phyloP scores from a whole-genome alignment of 176 grass and related monocot genomes.

The Triticum urartu region DNA sequence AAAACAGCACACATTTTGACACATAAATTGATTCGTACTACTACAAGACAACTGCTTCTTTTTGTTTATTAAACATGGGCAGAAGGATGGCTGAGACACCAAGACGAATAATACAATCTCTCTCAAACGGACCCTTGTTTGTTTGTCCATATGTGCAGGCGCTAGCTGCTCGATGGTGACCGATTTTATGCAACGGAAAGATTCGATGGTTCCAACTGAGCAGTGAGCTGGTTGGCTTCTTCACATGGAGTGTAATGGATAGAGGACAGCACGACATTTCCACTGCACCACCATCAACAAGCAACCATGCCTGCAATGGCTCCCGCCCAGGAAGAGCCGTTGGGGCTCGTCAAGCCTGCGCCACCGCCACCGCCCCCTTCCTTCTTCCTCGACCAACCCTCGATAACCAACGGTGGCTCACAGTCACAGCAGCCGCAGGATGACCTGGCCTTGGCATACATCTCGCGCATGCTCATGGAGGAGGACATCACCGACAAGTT shows the following conservation, averaged over 20 bases:
- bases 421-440: conserved; percentile 3
- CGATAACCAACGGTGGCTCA: not conserved
- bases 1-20: not conserved
- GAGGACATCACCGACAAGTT: conserved; percentile 25
- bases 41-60: not conserved
- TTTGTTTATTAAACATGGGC: not conserved
- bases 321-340: not conserved
- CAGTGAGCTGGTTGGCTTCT: not conserved
- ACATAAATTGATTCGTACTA: not conserved
- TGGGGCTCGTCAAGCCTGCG: not conserved
- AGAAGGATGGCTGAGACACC: conserved; percentile 6
- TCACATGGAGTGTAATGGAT: not conserved
- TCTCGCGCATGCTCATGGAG: conserved; percentile 33
- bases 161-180: not conserved
- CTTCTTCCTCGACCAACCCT: not conserved
- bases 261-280: not conserved
- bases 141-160: not conserved
- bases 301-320: not conserved
- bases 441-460: not conserved
- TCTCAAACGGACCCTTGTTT: not conserved
- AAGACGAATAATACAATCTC: not conserved
- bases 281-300: not conserved
- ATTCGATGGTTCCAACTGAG: not conserved
- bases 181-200: not conserved
- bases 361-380: not conserved